Conservation (phyloP, 1,139 yeast genomes). For the Taphrina deformans region DNA sequence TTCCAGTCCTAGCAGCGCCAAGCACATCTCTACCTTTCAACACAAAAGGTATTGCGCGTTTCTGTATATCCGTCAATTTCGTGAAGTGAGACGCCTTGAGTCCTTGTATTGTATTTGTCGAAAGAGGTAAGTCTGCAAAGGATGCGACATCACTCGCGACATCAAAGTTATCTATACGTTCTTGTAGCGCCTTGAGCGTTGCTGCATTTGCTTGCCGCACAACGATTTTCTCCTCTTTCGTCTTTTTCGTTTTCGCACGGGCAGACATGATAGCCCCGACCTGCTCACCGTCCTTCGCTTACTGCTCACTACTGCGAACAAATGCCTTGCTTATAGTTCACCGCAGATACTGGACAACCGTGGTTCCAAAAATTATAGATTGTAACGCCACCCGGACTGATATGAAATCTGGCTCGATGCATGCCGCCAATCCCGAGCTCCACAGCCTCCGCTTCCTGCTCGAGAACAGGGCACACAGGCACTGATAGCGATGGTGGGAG, state of each 20-base stretch:
- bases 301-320: too few relatives aligned
- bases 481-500: too few relatives aligned
- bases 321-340: too few relatives aligned
- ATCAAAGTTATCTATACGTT: constrained; percentile 39
- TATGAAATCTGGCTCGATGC: neutral
- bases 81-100: constrained; percentile 66
- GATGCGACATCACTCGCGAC: neutral
- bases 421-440: neutral
- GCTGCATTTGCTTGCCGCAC: constrained; percentile 49
- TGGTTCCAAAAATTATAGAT: neutral
- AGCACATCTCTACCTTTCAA: constrained; percentile 79
- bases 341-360: neutral
- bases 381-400: neutral
- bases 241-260: constrained; percentile 18
- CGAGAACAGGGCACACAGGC: too few relatives aligned
- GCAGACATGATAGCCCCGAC: constrained; percentile 13
- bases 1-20: constrained; percentile 95
- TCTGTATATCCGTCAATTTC: constrained; percentile 82
- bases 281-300: neutral
- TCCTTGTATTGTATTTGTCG: constrained; percentile 49
- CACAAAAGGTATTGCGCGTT: constrained; percentile 71
- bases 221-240: constrained; percentile 31
- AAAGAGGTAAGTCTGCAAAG: constrained; percentile 32
- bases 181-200: constrained; percentile 51
- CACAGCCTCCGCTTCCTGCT: too few relatives aligned